phyloP scores from a whole-genome alignment of 2,329 filamentous ascomycete genomes.

The Cytospora schulzeri region DNA sequence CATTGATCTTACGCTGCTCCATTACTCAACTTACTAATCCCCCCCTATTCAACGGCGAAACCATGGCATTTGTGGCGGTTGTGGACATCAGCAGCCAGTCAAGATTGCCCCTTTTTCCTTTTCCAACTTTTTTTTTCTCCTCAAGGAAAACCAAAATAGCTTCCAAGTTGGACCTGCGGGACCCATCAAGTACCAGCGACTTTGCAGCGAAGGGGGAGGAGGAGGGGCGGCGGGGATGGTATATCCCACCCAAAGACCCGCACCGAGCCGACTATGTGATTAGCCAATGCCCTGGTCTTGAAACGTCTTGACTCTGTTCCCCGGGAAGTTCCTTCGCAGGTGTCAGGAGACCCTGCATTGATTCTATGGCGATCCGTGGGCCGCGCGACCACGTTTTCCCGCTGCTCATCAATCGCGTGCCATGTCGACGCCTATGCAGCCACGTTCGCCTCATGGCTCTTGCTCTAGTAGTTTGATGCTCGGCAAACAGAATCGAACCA shows the following conservation, averaged over 20 bases:
- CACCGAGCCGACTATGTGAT: slow-evolving; percentile 11
- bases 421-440: too few species aligned
- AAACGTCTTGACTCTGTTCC: slow-evolving; percentile 16
- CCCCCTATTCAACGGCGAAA: not conserved
- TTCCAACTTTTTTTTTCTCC: not conserved
- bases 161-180: slow-evolving; percentile 2
- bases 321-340: slow-evolving; percentile 4
- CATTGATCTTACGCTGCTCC: not conserved
- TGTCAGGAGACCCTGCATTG: slow-evolving; percentile 4
- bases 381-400: not conserved
- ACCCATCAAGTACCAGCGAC: not conserved
- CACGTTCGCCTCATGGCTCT: not conserved
- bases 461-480: not conserved
- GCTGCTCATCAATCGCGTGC: not conserved
- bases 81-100: not conserved
- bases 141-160: slow-evolving; percentile 14
- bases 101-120: not conserved
- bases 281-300: slow-evolving; percentile 20
- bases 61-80: not conserved
- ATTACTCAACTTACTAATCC: not conserved
- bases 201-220: slow-evolving; percentile 8
- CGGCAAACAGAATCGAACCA: not conserved
- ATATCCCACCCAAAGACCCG: not conserved
- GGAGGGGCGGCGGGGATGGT: too few species aligned
- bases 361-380: slow-evolving; percentile 5